These are phyloP conservation scores for Populus davidiana DNA, from an alignment of 345 rosid species.

Conservation along the genomic window DNA sequence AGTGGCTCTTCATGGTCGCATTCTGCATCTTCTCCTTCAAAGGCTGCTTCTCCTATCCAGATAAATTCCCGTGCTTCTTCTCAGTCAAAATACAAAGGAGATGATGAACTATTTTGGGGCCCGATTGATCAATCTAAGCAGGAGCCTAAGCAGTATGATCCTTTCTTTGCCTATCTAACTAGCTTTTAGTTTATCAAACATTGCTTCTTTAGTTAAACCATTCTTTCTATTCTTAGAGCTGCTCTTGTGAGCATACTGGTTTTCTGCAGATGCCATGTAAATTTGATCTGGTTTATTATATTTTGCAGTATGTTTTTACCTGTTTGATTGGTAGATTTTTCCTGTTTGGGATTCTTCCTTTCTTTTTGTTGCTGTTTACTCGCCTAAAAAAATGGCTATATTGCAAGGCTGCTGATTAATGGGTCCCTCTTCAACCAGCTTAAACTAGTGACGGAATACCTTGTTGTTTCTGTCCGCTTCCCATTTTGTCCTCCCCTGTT, in stretches of 20 bases:
- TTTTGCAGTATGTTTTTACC: too few relatives aligned
- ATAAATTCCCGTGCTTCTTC: constrained; percentile 49
- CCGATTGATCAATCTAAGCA: constrained; percentile 75
- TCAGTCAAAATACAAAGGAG: constrained; percentile 61
- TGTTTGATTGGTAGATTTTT: too few relatives aligned
- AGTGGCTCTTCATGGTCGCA: constrained; percentile 51
- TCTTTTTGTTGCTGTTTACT: too few relatives aligned
- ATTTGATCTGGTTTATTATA: too few relatives aligned
- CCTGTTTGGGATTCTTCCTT: too few relatives aligned
- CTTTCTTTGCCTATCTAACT: neutral
- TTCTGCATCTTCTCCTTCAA: constrained; percentile 56
- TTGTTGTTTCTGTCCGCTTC: neutral
- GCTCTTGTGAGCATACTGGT: too few relatives aligned
- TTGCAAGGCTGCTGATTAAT: too few relatives aligned
- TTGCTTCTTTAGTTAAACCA: neutral
- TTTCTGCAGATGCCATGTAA: too few relatives aligned
- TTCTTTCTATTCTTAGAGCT: too few relatives aligned
- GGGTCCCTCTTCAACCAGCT: too few relatives aligned
- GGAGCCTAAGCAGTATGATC: constrained; percentile 66
- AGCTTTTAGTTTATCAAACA: neutral
- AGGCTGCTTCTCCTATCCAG: constrained; percentile 57
- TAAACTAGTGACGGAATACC: neutral
- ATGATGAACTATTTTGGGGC: constrained; percentile 97
- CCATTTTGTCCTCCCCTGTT: neutral
- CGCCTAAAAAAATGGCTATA: too few relatives aligned